A percentile compares a stretch with the other conserved stretches of the same genome.
Evolutionary conservation across 225 moss, liverwort and hornwort genomes (phyloP).

Genomic region (Marchantia polymorpha): DNA sequence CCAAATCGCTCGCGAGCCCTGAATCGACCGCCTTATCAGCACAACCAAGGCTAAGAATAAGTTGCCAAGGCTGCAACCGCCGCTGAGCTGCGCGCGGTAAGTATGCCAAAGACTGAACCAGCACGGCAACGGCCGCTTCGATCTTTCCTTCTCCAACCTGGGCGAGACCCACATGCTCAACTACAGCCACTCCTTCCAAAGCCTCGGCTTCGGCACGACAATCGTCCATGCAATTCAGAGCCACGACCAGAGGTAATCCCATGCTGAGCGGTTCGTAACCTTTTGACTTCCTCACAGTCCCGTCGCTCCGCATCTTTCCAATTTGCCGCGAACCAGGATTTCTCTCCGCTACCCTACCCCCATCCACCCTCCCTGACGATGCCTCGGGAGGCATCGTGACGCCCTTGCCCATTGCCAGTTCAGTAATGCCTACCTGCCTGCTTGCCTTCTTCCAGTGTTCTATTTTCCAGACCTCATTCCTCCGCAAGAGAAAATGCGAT

Average conservation of each 20-base stretch:
- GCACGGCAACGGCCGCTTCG: conserved; percentile 77
- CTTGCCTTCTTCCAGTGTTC: background rate
- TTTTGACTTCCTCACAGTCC: conserved; percentile 28
- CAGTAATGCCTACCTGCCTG: background rate
- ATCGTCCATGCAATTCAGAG: conserved; percentile 86
- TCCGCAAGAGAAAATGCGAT: background rate
- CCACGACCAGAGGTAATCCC: conserved; percentile 67
- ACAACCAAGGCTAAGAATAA: conserved; percentile 73
- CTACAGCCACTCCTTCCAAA: conserved; percentile 70
- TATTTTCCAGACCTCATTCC: background rate
- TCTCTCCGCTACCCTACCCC: conserved; percentile 16
- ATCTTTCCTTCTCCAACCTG: conserved; percentile 70
- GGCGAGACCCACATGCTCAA: conserved; percentile 74
- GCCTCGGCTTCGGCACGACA: conserved; percentile 70
- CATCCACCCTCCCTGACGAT: conserved; percentile 19
- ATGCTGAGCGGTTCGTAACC: conserved; percentile 18
- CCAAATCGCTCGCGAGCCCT: conserved; percentile 67
- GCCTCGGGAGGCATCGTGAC: conserved; percentile 30
- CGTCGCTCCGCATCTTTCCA: conserved; percentile 18
- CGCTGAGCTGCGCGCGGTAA: conserved; percentile 83
- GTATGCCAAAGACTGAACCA: conserved; percentile 75
- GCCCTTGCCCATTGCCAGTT: conserved; percentile 34
- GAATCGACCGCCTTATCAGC: conserved; percentile 84
- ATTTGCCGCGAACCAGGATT: conserved; percentile 7
- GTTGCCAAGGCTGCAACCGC: conserved; percentile 93